Evolutionary conservation across 129 eudicot genomes (phyloP).

Genomic region (Ambrosia trifida): DNA sequence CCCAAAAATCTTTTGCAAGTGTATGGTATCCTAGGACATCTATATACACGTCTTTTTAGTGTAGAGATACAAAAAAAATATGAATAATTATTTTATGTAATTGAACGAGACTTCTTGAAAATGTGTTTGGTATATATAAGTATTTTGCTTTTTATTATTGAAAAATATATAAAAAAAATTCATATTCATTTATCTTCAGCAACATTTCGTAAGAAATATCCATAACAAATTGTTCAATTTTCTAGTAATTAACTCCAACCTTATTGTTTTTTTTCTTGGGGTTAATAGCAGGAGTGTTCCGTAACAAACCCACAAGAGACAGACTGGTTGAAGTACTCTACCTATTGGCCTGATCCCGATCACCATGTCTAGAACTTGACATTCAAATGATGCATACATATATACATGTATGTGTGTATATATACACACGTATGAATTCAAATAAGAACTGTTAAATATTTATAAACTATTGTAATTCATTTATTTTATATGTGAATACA

Average conservation of each 20-base stretch:
- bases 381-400: conserved; percentile 10
- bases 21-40: conserved; percentile 40
- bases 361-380: conserved; percentile 68
- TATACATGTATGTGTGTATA: conserved; percentile 10
- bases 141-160: not conserved
- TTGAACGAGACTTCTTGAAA: not conserved
- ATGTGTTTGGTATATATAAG: too few relatives aligned
- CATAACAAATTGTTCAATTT: too few relatives aligned
- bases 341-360: conserved; percentile 96
- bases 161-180: conserved; percentile 5
- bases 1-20: conserved; percentile 44
- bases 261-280: conserved; percentile 4
- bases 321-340: conserved; percentile 95
- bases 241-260: not conserved
- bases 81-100: not conserved
- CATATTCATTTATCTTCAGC: not conserved
- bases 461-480: not conserved
- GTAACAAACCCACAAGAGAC: conserved; percentile 72
- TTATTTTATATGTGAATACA: not conserved
- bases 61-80: not conserved
- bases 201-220: too few relatives aligned
- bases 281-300: conserved; percentile 65
- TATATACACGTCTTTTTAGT: conserved; percentile 23
- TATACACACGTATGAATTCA: not conserved
- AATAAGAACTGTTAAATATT: not conserved